These are phyloP conservation scores for Alternaria novae-zelandiae DNA, from an alignment of 2,329 filamentous ascomycete genomes.

Conservation along the genomic window DNA sequence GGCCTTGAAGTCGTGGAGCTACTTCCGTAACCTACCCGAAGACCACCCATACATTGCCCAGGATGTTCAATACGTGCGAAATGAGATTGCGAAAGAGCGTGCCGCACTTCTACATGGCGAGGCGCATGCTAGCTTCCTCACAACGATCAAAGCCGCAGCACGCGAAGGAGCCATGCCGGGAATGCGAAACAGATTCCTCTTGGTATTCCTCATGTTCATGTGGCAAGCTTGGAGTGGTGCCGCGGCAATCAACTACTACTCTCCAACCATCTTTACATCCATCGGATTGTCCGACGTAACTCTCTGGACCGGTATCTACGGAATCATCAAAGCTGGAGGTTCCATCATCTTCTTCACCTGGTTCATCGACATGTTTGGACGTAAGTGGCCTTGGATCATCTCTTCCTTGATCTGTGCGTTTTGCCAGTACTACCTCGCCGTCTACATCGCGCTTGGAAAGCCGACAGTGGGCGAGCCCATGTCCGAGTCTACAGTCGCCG, in stretches of 20 bases:
- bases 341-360: conserved; percentile 48
- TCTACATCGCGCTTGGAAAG: conserved; percentile 46
- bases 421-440: conserved; percentile 48
- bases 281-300: conserved; percentile 46
- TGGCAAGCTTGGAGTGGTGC: conserved; percentile 30
- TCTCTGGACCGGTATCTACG: conserved; percentile 48
- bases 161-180: conserved; percentile 42
- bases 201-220: conserved; percentile 52
- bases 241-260: conserved; percentile 48
- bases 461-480: conserved; percentile 34
- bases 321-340: conserved; percentile 46
- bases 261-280: conserved; percentile 45
- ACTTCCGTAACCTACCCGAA: conserved; percentile 55
- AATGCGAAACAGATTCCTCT: conserved; percentile 50
- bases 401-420: conserved; percentile 45
- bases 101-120: conserved; percentile 34
- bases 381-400: conserved; percentile 48
- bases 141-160: conserved; percentile 39
- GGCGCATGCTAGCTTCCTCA: conserved; percentile 32
- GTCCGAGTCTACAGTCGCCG: conserved; percentile 43
- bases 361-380: conserved; percentile 47
- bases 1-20: conserved; percentile 50
- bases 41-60: conserved; percentile 51
- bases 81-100: conserved; percentile 41
- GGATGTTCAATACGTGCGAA: conserved; percentile 41